These are phyloP conservation scores for Rubia peregrina DNA, from an alignment of 305 asterid genomes.

Conservation along the genomic window DNA sequence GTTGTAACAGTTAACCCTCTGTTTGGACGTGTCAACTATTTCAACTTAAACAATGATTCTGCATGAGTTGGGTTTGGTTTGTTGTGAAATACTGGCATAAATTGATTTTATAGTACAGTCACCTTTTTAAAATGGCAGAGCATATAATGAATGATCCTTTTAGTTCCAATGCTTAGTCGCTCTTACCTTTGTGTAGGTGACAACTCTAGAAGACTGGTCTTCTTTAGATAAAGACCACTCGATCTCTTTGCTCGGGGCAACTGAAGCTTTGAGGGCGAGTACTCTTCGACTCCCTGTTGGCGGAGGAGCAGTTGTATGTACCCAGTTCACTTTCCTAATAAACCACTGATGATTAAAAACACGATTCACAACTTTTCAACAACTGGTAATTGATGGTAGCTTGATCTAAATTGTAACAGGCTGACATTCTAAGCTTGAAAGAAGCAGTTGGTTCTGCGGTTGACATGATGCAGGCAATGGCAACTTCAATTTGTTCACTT, in stretches of 20 bases:
- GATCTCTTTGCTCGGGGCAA: conserved; percentile 66
- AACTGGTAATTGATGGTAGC: conserved; percentile 3
- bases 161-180: conserved; percentile 5
- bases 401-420: conserved; percentile 35
- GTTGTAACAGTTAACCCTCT: neutral
- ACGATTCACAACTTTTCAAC: neutral
- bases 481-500: conserved; percentile 43
- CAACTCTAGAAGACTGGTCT: conserved; percentile 64
- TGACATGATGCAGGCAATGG: conserved; percentile 71
- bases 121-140: too few relatives aligned
- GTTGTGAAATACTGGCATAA: neutral
- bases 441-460: conserved; percentile 70
- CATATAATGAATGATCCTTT: neutral
- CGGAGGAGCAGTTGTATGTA: conserved; percentile 73
- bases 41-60: neutral
- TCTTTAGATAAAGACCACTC: conserved; percentile 64
- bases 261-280: conserved; percentile 89
- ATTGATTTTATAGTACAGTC: neutral
- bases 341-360: neutral
- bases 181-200: conserved; percentile 36
- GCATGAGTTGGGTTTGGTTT: neutral
- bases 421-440: conserved; percentile 62
- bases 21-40: neutral
- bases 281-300: conserved; percentile 83
- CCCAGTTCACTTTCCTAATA: conserved; percentile 6